These are phyloP conservation scores for Vachellia collinsii DNA, from an alignment of 306 rosid species.

Conservation along the genomic window DNA sequence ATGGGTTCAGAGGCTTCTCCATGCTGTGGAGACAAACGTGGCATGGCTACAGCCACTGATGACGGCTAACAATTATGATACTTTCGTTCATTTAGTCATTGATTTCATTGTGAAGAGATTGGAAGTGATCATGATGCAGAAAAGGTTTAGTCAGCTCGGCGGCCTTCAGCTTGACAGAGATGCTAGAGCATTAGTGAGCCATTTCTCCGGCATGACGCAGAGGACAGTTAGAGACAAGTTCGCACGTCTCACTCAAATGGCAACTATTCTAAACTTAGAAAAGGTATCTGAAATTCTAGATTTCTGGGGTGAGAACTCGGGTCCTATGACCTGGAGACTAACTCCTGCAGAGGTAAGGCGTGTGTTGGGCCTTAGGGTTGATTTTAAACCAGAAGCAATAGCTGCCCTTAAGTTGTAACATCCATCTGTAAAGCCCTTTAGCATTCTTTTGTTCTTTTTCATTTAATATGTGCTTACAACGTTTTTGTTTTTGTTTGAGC, in stretches of 20 bases:
- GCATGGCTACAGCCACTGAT: conserved; percentile 89
- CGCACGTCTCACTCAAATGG: conserved; percentile 95
- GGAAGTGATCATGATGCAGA: conserved; percentile 97
- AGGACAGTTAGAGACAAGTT: conserved; percentile 94
- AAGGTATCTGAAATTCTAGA: conserved; percentile 95
- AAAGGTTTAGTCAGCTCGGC: conserved; percentile 90
- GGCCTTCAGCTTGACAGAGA: conserved; percentile 97
- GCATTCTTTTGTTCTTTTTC: conserved; percentile 43
- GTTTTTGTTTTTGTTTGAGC: conserved; percentile 29
- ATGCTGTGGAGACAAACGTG: conserved; percentile 81
- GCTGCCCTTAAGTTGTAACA: conserved; percentile 78
- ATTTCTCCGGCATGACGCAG: conserved; percentile 88
- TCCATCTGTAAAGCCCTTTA: conserved; percentile 19
- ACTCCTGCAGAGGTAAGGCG: conserved; percentile 98
- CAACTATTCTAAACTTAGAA: conserved; percentile 87
- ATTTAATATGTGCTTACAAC: conserved; percentile 32
- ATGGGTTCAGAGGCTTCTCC: conserved; percentile 97
- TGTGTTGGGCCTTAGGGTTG: conserved; percentile 81
- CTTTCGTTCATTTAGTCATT: conserved; percentile 76
- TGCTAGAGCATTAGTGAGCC: conserved; percentile 89
- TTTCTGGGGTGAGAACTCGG: conserved; percentile 98
- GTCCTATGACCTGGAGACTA: conserved; percentile 97
- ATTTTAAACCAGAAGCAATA: conserved; percentile 92
- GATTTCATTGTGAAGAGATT: conserved; percentile 89
- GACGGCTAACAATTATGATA: conserved; percentile 88